Evolutionary conservation across 1,284 basidiomycete genomes (phyloP), one percentile per base, ranked within the genome.

Genomic region (Cryptococcus sp.): DNA sequence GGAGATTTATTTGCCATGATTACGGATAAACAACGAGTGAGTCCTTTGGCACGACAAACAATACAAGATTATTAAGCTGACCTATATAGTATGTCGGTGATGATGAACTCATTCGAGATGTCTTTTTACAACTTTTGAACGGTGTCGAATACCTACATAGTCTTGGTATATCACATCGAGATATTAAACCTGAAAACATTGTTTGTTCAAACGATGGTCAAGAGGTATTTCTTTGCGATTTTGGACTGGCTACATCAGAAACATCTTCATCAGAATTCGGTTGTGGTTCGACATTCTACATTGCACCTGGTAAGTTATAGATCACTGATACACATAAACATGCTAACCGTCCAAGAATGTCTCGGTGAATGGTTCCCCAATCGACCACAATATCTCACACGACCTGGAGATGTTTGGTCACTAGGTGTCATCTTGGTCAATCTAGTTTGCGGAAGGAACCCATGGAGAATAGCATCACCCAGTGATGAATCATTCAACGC

Each of bases 131-230:
- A 78, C 84, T 98, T 74, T 83, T 98, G 66, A 91, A 96, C 70
- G 90, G 92, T 53, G 89, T 98, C 70, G 89, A 92, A 65, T 89
- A 88, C 77, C 83, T 84, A 57, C 86, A 87, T 69, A 63, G 66
- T 42, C 72, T 79, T 33, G 82, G 83, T 45, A 92, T 98, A 71
- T 94, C 90, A 78, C 95, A 98, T 78, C 89, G 95, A 53, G 95
- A 98, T 76, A 81, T 98, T 72, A 98, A 98, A 80, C 95, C 94
- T 2, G 96, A 98, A 80, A 98, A 98, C 78, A 87, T 98, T 66
- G 83, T 98, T 59, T 96, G 92, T 79, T 77, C 90, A 81, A 71
- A 78, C 32, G 77, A 77, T 71, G 93, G 93, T 60, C 82, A 86
- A 61, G 83, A 86, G 56, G 85, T 98, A 57, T 85, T 90, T 62